These are phyloP conservation scores for Nakazawaea holstii DNA, from an alignment of 805 yeast genomes.

Conservation along the genomic window DNA sequence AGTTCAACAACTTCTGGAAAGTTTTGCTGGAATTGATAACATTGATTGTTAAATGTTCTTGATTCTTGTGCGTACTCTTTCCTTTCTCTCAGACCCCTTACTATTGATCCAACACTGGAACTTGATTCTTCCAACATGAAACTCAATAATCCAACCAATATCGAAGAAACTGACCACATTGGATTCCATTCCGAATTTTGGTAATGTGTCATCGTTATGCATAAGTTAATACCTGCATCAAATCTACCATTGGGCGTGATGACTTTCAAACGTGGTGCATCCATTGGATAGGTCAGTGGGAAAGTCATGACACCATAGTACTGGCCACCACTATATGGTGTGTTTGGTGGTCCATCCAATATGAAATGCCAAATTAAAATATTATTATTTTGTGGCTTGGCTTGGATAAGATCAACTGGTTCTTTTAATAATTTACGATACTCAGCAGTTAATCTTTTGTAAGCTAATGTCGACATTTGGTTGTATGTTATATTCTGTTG, in stretches of 20 bases:
- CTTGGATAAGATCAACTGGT: conserved; percentile 81
- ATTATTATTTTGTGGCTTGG: conserved; percentile 82
- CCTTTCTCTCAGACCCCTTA: conserved; percentile 46
- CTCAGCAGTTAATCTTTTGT: conserved; percentile 61
- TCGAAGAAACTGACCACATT: conserved; percentile 89
- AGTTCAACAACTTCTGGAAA: not conserved
- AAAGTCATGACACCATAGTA: conserved; percentile 83
- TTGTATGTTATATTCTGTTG: not conserved
- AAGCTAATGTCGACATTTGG: conserved; percentile 19
- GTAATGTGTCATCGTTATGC: conserved; percentile 86
- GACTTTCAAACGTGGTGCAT: conserved; percentile 87
- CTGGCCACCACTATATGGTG: conserved; percentile 82
- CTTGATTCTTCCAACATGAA: conserved; percentile 88
- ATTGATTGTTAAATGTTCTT: not conserved
- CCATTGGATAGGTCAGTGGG: conserved; percentile 82
- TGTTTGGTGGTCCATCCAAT: conserved; percentile 84
- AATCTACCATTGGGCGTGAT: conserved; percentile 87
- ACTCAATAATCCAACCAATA: conserved; percentile 77
- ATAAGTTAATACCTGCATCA: conserved; percentile 71
- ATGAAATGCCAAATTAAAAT: conserved; percentile 92
- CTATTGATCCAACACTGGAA: conserved; percentile 77
- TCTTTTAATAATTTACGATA: conserved; percentile 68
- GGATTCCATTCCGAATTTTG: conserved; percentile 97
- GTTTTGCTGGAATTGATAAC: not conserved
- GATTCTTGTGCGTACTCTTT: conserved; percentile 27